Percentiles rank a stretch among this genome's conserved stretches.
phyloP scores from a whole-genome alignment of 1,284 basidiomycete genomes.

The Irpex rosettiformis region DNA sequence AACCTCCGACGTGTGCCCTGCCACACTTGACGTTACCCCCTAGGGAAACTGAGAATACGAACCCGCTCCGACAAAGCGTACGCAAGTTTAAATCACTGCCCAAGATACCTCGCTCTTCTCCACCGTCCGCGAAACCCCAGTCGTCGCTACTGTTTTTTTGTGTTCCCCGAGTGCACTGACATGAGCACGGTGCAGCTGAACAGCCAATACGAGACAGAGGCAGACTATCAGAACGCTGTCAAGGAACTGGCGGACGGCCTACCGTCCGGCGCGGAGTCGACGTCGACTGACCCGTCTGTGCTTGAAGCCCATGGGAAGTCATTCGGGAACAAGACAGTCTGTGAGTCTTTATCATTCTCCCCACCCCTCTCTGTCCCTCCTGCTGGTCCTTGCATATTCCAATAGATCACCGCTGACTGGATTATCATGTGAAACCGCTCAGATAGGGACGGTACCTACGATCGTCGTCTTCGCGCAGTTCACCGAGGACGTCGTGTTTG shows the following conservation, averaged over 20 bases:
- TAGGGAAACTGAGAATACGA: background rate
- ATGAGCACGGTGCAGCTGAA: slow-evolving; percentile 17
- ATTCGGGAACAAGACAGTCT: background rate
- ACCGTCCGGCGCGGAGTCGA: slow-evolving; percentile 19
- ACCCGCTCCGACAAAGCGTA: background rate
- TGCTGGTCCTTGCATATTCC: too few species aligned
- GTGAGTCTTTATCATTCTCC: too few species aligned
- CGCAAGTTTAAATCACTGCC: slow-evolving; percentile 3
- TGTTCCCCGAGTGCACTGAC: too few species aligned
- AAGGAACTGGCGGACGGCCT: slow-evolving; percentile 42
- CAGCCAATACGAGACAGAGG: slow-evolving; percentile 39
- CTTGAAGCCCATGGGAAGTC: slow-evolving; percentile 46
- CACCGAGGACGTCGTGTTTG: slow-evolving; percentile 59
- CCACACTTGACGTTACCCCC: background rate
- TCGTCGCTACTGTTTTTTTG: too few species aligned
- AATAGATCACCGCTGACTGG: background rate
- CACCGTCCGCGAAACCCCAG: too few species aligned
- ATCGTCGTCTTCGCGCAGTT: slow-evolving; percentile 51
- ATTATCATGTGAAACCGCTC: background rate
- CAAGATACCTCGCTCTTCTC: background rate
- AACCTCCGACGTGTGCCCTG: background rate
- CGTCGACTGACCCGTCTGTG: slow-evolving; percentile 50
- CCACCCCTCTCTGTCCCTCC: too few species aligned
- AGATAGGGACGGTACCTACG: slow-evolving; percentile 51
- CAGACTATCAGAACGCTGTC: slow-evolving; percentile 52